Conservation (phyloP, 2,329 filamentous ascomycete species). For the Talaromyces pinophilus region DNA sequence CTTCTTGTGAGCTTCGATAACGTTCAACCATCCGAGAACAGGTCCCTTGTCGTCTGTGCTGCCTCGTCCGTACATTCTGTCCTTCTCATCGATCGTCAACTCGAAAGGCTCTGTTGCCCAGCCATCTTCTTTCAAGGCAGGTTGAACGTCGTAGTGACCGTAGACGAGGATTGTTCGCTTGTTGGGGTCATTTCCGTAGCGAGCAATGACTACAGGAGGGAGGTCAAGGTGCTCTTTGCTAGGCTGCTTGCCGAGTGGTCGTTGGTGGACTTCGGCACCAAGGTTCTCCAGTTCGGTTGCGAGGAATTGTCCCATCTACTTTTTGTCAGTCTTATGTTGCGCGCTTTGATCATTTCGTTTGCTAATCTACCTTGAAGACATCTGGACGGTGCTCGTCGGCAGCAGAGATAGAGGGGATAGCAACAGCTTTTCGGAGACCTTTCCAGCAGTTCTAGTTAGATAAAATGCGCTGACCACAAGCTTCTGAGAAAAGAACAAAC, state of each 20-base stretch:
- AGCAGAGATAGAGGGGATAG: conserved; percentile 92
- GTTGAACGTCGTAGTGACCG: conserved; percentile 98
- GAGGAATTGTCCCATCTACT: conserved; percentile 85
- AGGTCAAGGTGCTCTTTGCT: conserved; percentile 87
- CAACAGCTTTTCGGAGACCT: conserved; percentile 81
- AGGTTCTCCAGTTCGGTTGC: conserved; percentile 77
- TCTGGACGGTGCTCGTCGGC: conserved; percentile 85
- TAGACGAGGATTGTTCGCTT: conserved; percentile 97
- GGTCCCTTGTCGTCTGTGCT: conserved; percentile 98
- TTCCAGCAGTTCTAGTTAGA: conserved; percentile 21
- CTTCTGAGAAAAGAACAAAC: conserved; percentile 26
- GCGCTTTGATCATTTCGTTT: background rate
- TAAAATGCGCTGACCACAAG: background rate
- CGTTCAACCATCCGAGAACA: conserved; percentile 95
- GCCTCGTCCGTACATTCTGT: conserved; percentile 92
- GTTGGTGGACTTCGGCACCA: conserved; percentile 83
- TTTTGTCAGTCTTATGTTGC: background rate
- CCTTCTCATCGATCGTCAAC: conserved; percentile 82
- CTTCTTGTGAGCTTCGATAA: conserved; percentile 96
- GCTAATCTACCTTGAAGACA: conserved; percentile 70
- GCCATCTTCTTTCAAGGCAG: conserved; percentile 86
- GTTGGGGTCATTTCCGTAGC: conserved; percentile 87
- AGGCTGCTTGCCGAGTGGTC: conserved; percentile 86
- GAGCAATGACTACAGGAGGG: conserved; percentile 85
- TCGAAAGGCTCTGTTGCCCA: conserved; percentile 96